A percentile compares a stretch with the other conserved stretches of the same genome.
Evolutionary conservation across 1,284 basidiomycete species (phyloP).

Genomic region (Taiwanofungus camphoratus): DNA sequence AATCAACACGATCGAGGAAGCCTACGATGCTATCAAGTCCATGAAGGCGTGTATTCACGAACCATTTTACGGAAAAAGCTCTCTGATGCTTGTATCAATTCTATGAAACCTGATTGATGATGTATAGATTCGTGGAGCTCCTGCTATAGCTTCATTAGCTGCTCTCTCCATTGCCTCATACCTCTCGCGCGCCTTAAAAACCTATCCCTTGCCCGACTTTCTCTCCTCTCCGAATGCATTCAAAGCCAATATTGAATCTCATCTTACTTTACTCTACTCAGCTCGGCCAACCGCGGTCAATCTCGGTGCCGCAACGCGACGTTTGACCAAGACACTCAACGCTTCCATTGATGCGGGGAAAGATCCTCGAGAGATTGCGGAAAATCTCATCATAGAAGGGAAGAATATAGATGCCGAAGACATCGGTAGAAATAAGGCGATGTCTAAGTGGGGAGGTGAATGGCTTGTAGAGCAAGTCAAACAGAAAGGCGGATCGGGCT

Average conservation of each 20-base stretch:
- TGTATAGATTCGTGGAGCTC: conserved; percentile 84
- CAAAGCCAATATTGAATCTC: conserved; percentile 44
- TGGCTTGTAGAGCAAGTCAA: conserved; percentile 68
- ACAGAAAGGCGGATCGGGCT: conserved; percentile 39
- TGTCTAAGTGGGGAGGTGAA: conserved; percentile 78
- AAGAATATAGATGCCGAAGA: conserved; percentile 76
- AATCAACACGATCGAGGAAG: conserved; percentile 71
- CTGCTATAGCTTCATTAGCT: conserved; percentile 90
- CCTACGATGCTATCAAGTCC: conserved; percentile 86
- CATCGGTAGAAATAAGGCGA: conserved; percentile 74
- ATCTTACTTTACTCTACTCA: conserved; percentile 71
- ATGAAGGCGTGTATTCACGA: conserved; percentile 66
- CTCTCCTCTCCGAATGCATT: conserved; percentile 45
- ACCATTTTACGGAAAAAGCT: too few species aligned
- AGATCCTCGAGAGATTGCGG: conserved; percentile 43
- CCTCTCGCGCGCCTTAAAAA: conserved; percentile 41
- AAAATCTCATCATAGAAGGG: conserved; percentile 58
- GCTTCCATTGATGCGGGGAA: conserved; percentile 34
- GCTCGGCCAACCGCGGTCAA: conserved; percentile 95
- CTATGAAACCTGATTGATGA: background rate
- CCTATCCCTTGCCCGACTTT: conserved; percentile 40
- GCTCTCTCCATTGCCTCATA: conserved; percentile 72
- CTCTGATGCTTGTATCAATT: background rate
- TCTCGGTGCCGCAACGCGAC: conserved; percentile 75
- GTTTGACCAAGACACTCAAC: conserved; percentile 51